Base-by-base conservation (phyloP, 345 rosid species). In the Gossypium sturtianum region DNA sequence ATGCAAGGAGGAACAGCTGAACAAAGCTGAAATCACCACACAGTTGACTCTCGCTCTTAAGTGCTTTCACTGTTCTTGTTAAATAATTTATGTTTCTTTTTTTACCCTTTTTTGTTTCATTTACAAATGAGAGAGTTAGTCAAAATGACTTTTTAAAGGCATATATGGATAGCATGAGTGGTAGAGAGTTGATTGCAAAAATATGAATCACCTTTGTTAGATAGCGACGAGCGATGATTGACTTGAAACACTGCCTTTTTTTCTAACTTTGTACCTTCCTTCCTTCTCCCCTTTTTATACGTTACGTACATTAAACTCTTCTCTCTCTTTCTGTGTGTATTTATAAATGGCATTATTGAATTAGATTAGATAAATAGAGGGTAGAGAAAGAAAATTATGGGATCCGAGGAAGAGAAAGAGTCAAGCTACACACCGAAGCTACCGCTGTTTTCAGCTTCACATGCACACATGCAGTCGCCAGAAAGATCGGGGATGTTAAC, bases 401-500 rank as follows among this genome's bases (percentile, higher is more conserved):
- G 73, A 19, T 79, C 74, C n/a, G 77, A 80, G 53, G 75, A 76
- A 75, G 81, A 80, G 22, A 47, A 58, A 44, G 86, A 80, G 74
- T 72, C 12, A 67, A 66, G 20, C 73, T 68, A 67, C 11, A 61
- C 77, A 49, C 77, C 79, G 22, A 86, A 79, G 76, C 81, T 87
- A 2, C 86, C 83, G 1, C 74, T 87, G 53, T 74, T 84, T 53
- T 70, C 79, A n/a, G 79, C 76, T 65, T 76, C 87, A 72, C 78
- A 76, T n/a, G 71, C 87, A 44, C 76, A 60, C 16, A 74, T 75
- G n/a, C 71, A 77, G 63, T 89, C 91, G 2, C 92, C 97, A 51
- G 83, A 86, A 57, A 84, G 80, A 65, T 83, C 92, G 73, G 84
- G 84, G 52, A 85, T 68, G 83, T 66, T 79, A 69, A 88, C 94